Evolutionary conservation across 2,329 filamentous ascomycete species (phyloP).

Genomic region (Xylariaceae sp.): DNA sequence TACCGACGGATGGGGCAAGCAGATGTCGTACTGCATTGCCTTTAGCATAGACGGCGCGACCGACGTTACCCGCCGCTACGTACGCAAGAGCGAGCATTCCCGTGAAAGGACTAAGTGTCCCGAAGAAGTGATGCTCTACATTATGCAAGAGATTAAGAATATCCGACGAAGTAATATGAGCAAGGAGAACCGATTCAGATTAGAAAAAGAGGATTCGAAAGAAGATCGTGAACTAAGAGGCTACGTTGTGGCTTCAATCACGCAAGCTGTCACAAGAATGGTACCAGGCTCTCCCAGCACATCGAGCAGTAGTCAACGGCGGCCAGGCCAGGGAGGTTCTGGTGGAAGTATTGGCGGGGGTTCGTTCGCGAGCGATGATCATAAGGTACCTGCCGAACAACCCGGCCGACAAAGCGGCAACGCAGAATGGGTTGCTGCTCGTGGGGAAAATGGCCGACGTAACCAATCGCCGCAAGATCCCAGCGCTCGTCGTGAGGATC

Average conservation of each 20-base stretch:
- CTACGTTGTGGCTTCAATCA: constrained; percentile 76
- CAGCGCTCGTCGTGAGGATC: constrained; percentile 49
- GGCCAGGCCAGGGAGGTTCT: neutral
- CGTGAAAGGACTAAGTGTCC: constrained; percentile 79
- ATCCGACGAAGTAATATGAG: constrained; percentile 82
- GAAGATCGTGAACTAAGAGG: constrained; percentile 69
- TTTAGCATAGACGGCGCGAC: constrained; percentile 88
- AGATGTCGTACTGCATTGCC: constrained; percentile 95
- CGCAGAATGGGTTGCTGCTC: constrained; percentile 57
- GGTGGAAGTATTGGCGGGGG: neutral
- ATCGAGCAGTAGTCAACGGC: constrained; percentile 28
- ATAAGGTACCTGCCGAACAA: constrained; percentile 67
- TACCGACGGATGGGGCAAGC: constrained; percentile 93
- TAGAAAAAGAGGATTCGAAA: constrained; percentile 79
- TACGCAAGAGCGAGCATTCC: constrained; percentile 75
- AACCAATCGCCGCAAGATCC: constrained; percentile 50
- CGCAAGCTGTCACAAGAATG: constrained; percentile 74
- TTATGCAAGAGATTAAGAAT: constrained; percentile 88
- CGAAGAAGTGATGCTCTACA: constrained; percentile 89
- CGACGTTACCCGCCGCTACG: constrained; percentile 71
- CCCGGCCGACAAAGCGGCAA: constrained; percentile 59
- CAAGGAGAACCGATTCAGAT: constrained; percentile 82
- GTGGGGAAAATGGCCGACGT: constrained; percentile 51
- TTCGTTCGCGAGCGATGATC: constrained; percentile 54
- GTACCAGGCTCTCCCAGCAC: constrained; percentile 56